Percentiles rank a stretch among this genome's conserved stretches.
These are phyloP conservation scores for Furculomyces boomerangus DNA, from an alignment of 371 early-diverging fungal genomes.

Conservation along the genomic window DNA sequence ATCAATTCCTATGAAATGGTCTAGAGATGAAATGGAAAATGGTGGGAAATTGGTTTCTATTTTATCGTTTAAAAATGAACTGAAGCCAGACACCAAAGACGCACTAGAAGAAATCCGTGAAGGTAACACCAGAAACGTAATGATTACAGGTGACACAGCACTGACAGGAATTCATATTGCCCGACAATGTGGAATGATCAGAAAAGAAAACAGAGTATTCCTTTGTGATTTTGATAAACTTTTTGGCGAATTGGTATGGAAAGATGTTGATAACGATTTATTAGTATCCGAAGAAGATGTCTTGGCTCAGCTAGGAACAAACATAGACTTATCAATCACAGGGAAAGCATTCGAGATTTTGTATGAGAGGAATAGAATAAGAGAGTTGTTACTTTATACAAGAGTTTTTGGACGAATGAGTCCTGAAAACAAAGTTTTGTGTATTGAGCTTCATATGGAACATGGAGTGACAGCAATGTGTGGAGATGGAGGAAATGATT, in stretches of 20 bases:
- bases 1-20: slow-evolving; percentile 25
- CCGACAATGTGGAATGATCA: slow-evolving; percentile 53
- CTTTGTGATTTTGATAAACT: slow-evolving; percentile 29
- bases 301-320: slow-evolving; percentile 6
- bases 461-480: slow-evolving; percentile 67
- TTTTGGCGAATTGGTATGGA: slow-evolving; percentile 24
- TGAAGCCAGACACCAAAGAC: slow-evolving; percentile 56
- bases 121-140: slow-evolving; percentile 58
- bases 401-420: slow-evolving; percentile 66
- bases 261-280: slow-evolving; percentile 27
- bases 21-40: slow-evolving; percentile 47
- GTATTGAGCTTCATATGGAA: slow-evolving; percentile 57
- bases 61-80: slow-evolving; percentile 68
- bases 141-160: slow-evolving; percentile 90
- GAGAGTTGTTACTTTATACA: slow-evolving; percentile 29
- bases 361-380: slow-evolving; percentile 22
- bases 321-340: slow-evolving; percentile 47
- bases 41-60: slow-evolving; percentile 47
- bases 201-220: slow-evolving; percentile 19
- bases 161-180: slow-evolving; percentile 77
- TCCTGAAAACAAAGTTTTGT: slow-evolving; percentile 48
- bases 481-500: slow-evolving; percentile 95
- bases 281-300: slow-evolving; percentile 2
- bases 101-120: slow-evolving; percentile 55
- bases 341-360: slow-evolving; percentile 47